phyloP scores from a whole-genome alignment of 441 rosid genomes.

The Pelargonium fulgidum region DNA sequence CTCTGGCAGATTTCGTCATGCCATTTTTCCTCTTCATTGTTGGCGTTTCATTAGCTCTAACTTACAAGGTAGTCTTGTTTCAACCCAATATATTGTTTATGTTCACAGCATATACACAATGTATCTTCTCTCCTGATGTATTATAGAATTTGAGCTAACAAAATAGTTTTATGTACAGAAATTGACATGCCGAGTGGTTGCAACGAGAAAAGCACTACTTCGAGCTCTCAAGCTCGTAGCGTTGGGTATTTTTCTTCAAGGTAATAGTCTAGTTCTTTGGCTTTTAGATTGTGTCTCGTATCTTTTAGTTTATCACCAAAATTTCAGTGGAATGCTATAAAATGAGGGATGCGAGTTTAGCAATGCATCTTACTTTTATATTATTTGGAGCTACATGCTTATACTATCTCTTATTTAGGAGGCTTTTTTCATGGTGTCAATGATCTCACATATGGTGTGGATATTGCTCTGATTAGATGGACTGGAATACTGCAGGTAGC shows the following conservation, averaged over 20 bases:
- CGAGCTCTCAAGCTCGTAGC: conserved; percentile 52
- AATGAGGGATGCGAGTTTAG: too few species aligned
- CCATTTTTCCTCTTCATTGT: conserved; percentile 87
- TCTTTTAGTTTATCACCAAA: not conserved
- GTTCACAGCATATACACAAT: too few species aligned
- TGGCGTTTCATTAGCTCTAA: conserved; percentile 68
- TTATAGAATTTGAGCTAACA: not conserved
- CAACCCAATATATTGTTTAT: not conserved
- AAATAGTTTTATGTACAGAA: conserved; percentile 34
- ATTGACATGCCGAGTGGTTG: conserved; percentile 40
- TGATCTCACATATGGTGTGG: conserved; percentile 55
- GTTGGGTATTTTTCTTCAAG: conserved; percentile 78
- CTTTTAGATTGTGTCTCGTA: conserved; percentile 7
- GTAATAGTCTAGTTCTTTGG: conserved; percentile 19
- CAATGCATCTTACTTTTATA: not conserved
- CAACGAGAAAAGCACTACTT: conserved; percentile 55
- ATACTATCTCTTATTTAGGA: conserved; percentile 35
- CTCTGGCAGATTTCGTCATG: conserved; percentile 92
- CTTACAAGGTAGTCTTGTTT: conserved; percentile 55
- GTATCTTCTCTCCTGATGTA: too few species aligned
- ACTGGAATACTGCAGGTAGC: conserved; percentile 81
- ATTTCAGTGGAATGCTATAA: not conserved
- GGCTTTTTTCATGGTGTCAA: conserved; percentile 72
- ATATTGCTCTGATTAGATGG: conserved; percentile 48
- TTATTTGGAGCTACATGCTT: conserved; percentile 10